Conservation (phyloP, 2,329 filamentous ascomycete species). For the Trichophyton verrucosum region DNA sequence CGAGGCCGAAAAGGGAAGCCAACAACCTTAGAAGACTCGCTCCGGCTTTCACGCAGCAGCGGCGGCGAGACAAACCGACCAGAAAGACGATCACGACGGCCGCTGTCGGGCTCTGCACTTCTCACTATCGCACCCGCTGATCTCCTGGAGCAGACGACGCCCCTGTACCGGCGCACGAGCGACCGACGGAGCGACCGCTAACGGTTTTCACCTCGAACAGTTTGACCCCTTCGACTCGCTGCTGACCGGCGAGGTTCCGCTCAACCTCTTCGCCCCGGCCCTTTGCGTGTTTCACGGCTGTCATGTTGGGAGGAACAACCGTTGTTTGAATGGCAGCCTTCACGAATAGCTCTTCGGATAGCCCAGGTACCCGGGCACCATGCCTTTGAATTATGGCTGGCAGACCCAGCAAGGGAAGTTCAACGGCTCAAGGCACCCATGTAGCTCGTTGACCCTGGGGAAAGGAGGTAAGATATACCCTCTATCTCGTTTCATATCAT, state of each 20-base stretch:
- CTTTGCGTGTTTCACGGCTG: not conserved
- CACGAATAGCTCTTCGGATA: not conserved
- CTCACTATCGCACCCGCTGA: not conserved
- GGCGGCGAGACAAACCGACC: not conserved
- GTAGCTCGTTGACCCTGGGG: not conserved
- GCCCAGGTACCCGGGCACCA: conserved; percentile 6
- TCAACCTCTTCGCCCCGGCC: not conserved
- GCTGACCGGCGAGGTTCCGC: not conserved
- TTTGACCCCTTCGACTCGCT: not conserved
- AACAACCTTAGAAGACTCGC: not conserved
- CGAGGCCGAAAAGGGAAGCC: conserved; percentile 1
- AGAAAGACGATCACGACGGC: not conserved
- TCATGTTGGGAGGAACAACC: not conserved
- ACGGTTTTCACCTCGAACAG: not conserved
- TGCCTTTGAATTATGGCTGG: conserved; percentile 8
- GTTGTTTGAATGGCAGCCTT: conserved; percentile 7
- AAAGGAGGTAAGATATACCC: conserved; percentile 5
- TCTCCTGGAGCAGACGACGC: not conserved
- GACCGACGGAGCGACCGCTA: not conserved
- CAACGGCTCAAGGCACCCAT: conserved; percentile 1
- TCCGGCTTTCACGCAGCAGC: not conserved
- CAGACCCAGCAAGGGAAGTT: conserved; percentile 1
- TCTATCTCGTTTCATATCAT: not conserved
- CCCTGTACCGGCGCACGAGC: not conserved
- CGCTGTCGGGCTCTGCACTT: not conserved